These are phyloP conservation scores for Geranomyces variabilis DNA, from an alignment of 192 early-diverging fungal species.

Conservation along the genomic window DNA sequence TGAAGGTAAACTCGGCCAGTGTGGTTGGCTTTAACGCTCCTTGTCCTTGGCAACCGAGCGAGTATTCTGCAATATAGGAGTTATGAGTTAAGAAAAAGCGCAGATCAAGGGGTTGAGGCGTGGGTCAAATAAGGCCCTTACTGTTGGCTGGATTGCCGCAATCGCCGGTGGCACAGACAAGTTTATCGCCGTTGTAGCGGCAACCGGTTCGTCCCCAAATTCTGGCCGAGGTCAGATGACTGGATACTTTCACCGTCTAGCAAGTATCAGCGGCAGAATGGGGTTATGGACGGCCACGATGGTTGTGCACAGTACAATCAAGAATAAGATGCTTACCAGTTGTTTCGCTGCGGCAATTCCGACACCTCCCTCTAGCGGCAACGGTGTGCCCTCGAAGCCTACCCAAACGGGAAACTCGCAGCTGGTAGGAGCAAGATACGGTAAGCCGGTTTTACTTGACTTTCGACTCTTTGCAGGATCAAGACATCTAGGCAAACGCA, in stretches of 20 bases:
- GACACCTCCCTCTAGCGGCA: constrained; percentile 16
- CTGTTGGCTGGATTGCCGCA: constrained; percentile 25
- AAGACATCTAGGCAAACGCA: background rate
- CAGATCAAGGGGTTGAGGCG: no score
- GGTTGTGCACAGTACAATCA: background rate
- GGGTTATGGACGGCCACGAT: no score
- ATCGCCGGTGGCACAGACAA: constrained; percentile 35
- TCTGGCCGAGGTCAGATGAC: constrained; percentile 17
- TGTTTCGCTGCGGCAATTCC: background rate
- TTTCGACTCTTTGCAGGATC: no score
- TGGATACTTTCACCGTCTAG: background rate
- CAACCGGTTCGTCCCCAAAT: constrained; percentile 37
- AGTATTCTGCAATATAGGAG: no score
- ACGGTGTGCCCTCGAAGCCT: constrained; percentile 20
- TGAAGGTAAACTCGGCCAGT: background rate
- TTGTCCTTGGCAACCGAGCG: background rate
- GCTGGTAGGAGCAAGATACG: background rate
- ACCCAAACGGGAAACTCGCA: constrained; percentile 17
- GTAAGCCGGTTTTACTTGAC: background rate
- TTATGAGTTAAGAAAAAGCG: no score
- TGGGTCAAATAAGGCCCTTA: no score
- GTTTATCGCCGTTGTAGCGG: background rate
- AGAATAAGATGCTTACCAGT: background rate
- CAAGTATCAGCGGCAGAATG: background rate
- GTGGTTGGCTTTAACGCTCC: background rate